Conservation (phyloP, 179 eudicot genomes). For the Actinidia polygama region DNA sequence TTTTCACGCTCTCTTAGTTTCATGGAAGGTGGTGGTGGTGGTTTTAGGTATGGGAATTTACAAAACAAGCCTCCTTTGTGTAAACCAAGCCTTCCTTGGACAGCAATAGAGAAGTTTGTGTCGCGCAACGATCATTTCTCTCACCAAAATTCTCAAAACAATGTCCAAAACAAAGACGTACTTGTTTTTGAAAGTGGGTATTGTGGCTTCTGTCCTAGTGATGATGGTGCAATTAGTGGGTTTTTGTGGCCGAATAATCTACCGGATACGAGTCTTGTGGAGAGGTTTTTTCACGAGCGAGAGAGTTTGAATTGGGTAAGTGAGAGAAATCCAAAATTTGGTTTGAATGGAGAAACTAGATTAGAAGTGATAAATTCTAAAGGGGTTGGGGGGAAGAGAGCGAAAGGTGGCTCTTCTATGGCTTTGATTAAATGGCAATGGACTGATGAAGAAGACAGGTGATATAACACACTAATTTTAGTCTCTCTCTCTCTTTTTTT, state of each 20-base stretch:
- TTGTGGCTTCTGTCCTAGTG: neutral
- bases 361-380: neutral
- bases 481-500: neutral
- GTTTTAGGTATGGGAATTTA: slow-evolving; percentile 24
- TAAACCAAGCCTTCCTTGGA: slow-evolving; percentile 41
- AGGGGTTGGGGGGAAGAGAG: slow-evolving; percentile 18
- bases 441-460: slow-evolving; percentile 81
- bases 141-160: slow-evolving; percentile 5
- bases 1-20: neutral
- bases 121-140: slow-evolving; percentile 31
- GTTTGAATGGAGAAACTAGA: slow-evolving; percentile 11
- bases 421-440: slow-evolving; percentile 65
- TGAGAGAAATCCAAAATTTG: slow-evolving; percentile 20
- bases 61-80: slow-evolving; percentile 12
- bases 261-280: slow-evolving; percentile 4
- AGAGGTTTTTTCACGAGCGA: slow-evolving; percentile 24
- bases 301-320: slow-evolving; percentile 22
- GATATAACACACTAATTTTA: neutral
- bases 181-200: neutral
- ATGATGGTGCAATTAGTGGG: slow-evolving; percentile 9
- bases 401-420: slow-evolving; percentile 23
- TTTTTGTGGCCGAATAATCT: slow-evolving; percentile 16
- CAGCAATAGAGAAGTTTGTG: slow-evolving; percentile 64
- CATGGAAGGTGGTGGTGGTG: slow-evolving; percentile 38
- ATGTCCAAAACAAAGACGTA: slow-evolving; percentile 5